A percentile compares a stretch with the other conserved stretches of the same genome.
Evolutionary conservation across 345 rosid genomes (phyloP).

Genomic region (Salix caprea): DNA sequence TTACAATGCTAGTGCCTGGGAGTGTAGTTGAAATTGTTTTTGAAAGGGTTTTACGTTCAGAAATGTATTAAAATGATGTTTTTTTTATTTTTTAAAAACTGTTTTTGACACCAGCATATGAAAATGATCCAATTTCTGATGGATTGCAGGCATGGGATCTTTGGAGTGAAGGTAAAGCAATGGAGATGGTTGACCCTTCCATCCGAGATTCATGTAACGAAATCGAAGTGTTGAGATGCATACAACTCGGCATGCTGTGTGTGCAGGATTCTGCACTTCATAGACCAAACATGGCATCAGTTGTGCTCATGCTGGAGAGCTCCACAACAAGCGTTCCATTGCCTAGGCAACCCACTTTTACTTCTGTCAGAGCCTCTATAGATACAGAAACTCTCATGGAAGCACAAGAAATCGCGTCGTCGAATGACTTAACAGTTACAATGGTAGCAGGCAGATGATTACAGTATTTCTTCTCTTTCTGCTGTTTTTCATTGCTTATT

Average conservation of each 20-base stretch:
- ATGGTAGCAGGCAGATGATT: constrained; percentile 48
- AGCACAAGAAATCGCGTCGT: constrained; percentile 42
- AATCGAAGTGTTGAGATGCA: constrained; percentile 14
- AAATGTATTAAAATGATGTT: no score
- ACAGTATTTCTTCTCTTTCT: not conserved
- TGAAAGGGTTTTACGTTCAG: no score
- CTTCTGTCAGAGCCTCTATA: constrained; percentile 43
- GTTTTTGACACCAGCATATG: no score
- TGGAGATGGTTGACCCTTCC: not conserved
- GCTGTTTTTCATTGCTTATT: not conserved
- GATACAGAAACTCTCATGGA: constrained; percentile 31
- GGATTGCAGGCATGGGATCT: not conserved
- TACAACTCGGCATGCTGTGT: constrained; percentile 24
- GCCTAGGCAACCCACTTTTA: not conserved
- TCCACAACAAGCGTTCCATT: not conserved
- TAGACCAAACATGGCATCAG: constrained; percentile 19
- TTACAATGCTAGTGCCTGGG: not conserved
- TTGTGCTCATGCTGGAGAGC: not conserved
- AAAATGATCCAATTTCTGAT: not conserved
- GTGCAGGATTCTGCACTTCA: constrained; percentile 25
- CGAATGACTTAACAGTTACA: constrained; percentile 55
- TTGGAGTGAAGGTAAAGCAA: not conserved
- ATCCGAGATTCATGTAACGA: not conserved
- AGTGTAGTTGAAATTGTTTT: no score
- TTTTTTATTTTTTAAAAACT: no score